Evolutionary conservation across 1,139 yeast species (phyloP).

Genomic region (Taphrina communis): DNA sequence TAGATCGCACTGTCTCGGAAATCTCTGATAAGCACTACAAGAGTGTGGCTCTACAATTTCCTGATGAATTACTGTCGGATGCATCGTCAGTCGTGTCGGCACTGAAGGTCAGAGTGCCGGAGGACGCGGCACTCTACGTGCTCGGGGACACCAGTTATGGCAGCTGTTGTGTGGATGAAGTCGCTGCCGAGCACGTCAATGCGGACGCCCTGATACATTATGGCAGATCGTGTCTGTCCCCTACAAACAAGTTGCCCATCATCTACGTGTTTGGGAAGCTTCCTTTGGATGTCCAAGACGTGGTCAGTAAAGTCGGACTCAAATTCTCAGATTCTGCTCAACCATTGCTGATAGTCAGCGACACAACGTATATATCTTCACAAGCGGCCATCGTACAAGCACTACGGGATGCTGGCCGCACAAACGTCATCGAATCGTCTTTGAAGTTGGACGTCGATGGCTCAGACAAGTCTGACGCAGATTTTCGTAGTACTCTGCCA

Average conservation of each 20-base stretch:
- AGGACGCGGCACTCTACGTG: slow-evolving; percentile 48
- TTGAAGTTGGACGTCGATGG: slow-evolving; percentile 43
- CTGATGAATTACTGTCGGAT: slow-evolving; percentile 78
- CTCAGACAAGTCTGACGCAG: not conserved
- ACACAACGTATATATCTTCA: slow-evolving; percentile 22
- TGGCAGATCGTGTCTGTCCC: slow-evolving; percentile 92
- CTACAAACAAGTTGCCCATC: slow-evolving; percentile 52
- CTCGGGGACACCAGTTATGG: slow-evolving; percentile 96
- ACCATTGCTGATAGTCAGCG: slow-evolving; percentile 24
- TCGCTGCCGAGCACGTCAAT: slow-evolving; percentile 89
- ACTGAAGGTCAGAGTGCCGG: slow-evolving; percentile 53
- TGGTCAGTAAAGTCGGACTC: slow-evolving; percentile 10
- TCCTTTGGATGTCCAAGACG: slow-evolving; percentile 42
- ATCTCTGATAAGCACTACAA: slow-evolving; percentile 14
- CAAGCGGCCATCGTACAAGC: slow-evolving; percentile 35
- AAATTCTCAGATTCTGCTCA: slow-evolving; percentile 14
- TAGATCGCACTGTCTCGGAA: slow-evolving; percentile 17
- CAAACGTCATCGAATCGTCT: slow-evolving; percentile 46
- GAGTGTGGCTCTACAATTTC: slow-evolving; percentile 79
- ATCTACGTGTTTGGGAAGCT: slow-evolving; percentile 46
- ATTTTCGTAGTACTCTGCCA: slow-evolving; percentile 46
- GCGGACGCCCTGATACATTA: slow-evolving; percentile 89
- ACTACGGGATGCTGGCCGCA: slow-evolving; percentile 45
- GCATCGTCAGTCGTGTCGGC: slow-evolving; percentile 70
- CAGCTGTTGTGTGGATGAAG: slow-evolving; percentile 94